Base-by-base conservation (phyloP, 441 rosid species). In the Capsella rubella region DNA sequence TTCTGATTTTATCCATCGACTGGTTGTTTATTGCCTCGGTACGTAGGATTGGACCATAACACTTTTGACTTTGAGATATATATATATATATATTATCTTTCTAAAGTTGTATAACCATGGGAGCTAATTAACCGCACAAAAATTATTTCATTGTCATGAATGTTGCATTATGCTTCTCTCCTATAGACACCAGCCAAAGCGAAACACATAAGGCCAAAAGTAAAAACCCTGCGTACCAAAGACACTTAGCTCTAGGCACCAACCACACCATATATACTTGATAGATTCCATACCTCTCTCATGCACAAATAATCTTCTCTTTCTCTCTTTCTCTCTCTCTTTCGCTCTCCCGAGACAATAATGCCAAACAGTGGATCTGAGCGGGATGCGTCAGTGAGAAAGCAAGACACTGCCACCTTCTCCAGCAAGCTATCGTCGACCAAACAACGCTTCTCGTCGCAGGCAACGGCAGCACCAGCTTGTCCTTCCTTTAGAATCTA, bases 401-500 rank as follows among this genome's bases (percentile, higher is more conserved):
- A 64, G 66, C 75, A 69, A 54, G 70, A 62, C 79, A 32, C 39
- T 0, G 28, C 67, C 40, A 49, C 25, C 47, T 70, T 55, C 42
- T 64, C 71, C 65, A 14, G 13, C 37, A 75, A 62, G 75, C 64
- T 76, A 39, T 66, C 71, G 43, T 76, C 79, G 45, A 64, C 75
- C 21, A 71, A 70, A 50, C 75, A 70, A 29, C 53, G 76, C 7
- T 70, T 70, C 13, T 27, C 75, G 21, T 70, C 80, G 32, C 28
- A 39, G 52, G 49, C 56, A 10, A 16, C 64, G 10, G 16, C 11
- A 60, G 51, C 54, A 43, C 7, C 80, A 65, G 76, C 76, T 32
- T 77, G 72, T 65, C 77, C 80, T 53, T 77, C 80, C 52, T 77
- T 77, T 29, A 72, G 80, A 61, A 72, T 72, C 5, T 77, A 65